Evolutionary conservation across 2,329 filamentous ascomycete genomes (phyloP), one percentile per base, ranked within the genome.

Genomic region (Cladosporium sp.): DNA sequence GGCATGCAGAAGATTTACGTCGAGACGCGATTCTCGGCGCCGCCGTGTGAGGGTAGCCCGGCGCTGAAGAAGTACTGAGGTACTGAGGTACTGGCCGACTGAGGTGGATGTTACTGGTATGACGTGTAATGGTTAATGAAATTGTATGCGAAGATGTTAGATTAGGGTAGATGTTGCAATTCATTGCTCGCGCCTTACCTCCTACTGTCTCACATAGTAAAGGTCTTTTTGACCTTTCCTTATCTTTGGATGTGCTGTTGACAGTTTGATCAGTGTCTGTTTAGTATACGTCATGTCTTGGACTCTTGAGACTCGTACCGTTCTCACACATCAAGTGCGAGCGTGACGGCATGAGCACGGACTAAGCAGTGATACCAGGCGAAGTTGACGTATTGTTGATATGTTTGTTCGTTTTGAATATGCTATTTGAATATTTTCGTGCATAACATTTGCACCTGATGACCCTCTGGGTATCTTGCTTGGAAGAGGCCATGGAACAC

Each of bases 1-100:
- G 81, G 82, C 3, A 91, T 96, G 83, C 92, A 96, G 77, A 96
- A 96, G 83, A 85, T 95, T 1, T 96, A 84, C 75, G 83, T 88
- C 13, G 76, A 87, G 79, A 89, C 86, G 1, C 84, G 78, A 70
- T 85, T 85, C 74, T 87, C 84, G 23, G 78, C 76, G 65, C 83
- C 85, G 25, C 79, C 84, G 11, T 79, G 79, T 6, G 64, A 76
- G 39, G 85, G 83, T 7, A 81, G 80, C 56, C 86, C 86, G 1
- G 7, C 16, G 60, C 18, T 63, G 60, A 63, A 54, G 60, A n/a
- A 28, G 60, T 63, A 63, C 46, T 63, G 54, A 36, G 43, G 34
- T 39, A 18, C 34, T 39, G 30, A 32, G n/a, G 8, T n/a, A n/a
- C n/a, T n/a, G n/a, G n/a, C n/a, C n/a, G n/a, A 10, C 36, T n/a